Base-by-base conservation (phyloP, 2,329 filamentous ascomycete species). In the Eutypa lata region DNA sequence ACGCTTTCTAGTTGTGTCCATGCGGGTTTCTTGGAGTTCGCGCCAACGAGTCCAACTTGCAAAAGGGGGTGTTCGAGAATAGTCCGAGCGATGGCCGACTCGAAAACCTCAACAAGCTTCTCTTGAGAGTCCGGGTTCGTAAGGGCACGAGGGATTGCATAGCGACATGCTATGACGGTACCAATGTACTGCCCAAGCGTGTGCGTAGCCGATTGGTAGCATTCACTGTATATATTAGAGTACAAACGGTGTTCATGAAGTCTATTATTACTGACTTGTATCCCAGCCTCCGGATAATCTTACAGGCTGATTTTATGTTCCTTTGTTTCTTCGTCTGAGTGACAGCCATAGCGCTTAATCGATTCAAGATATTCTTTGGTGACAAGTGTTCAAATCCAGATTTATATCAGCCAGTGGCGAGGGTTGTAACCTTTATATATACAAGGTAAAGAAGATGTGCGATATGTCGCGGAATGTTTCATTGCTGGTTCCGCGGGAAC, bases 131-230 rank as follows among this genome's bases (percentile, higher is more conserved):
- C 49, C 24, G 38, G 44, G 22, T 38, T 28, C 16, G 8, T 24
- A 16, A 56, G 28, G 2, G 33, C 22, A 5, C 42, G 2, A 18
- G 57, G 54, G 4, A 58, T 35, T 7, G 49, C 2, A 21, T 52
- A 61, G 33, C 57, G 57, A 42, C 56, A 61, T n/a, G 52, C 53
- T 2, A 61, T 43, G 46, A 55, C 55, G 14, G 53, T 54, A 49
- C 53, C 56, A 19, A 46, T 21, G 18, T 58, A 59, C 4, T 56
- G 24, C 31, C 46, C 47, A 1, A 60, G 28, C 13, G 46, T 55
- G 8, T 50, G 26, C 50, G 55, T 40, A 11, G 53, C 52, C 14
- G 49, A 49, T 21, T 61, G 51, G 35, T 52, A 57, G 21, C 48
- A 47, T 37, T 61, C 59, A 7, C 59, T 59, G 18, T 7, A 7